Evolutionary conservation across 1,284 basidiomycete genomes (phyloP).

Genomic region (Neotropicomus parvogracilis): DNA sequence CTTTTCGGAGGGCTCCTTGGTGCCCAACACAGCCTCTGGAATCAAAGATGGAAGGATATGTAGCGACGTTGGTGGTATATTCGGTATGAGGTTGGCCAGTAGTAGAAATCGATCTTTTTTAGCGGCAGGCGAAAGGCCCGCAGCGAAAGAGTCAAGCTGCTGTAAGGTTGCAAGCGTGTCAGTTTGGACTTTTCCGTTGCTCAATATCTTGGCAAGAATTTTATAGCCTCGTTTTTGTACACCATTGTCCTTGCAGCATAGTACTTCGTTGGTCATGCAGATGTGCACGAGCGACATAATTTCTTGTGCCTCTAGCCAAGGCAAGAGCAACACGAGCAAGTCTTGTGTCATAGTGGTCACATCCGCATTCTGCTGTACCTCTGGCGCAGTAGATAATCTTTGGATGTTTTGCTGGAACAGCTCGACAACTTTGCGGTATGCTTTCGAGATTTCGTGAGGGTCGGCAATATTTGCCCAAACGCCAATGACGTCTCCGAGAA

Average conservation of each 20-base stretch:
- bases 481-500: slow-evolving; percentile 87
- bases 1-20: slow-evolving; percentile 96
- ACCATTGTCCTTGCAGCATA: slow-evolving; percentile 75
- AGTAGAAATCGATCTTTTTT: slow-evolving; percentile 91
- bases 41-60: slow-evolving; percentile 88
- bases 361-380: slow-evolving; percentile 35
- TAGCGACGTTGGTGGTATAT: slow-evolving; percentile 68
- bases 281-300: slow-evolving; percentile 62
- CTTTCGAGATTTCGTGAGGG: slow-evolving; percentile 71
- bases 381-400: slow-evolving; percentile 31
- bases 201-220: slow-evolving; percentile 72
- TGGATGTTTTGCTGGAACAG: slow-evolving; percentile 75
- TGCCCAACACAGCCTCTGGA: slow-evolving; percentile 95
- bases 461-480: slow-evolving; percentile 85
- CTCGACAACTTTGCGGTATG: slow-evolving; percentile 75
- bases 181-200: slow-evolving; percentile 50
- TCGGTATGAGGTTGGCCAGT: slow-evolving; percentile 69
- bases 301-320: slow-evolving; percentile 65
- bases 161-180: slow-evolving; percentile 47
- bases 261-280: slow-evolving; percentile 56
- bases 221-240: slow-evolving; percentile 97
- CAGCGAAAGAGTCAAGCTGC: slow-evolving; percentile 59
- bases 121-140: slow-evolving; percentile 76
- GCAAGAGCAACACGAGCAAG: slow-evolving; percentile 82
- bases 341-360: slow-evolving; percentile 78